Base-by-base conservation (phyloP, 2,329 filamentous ascomycete genomes). In the Cercospora berteroae region DNA sequence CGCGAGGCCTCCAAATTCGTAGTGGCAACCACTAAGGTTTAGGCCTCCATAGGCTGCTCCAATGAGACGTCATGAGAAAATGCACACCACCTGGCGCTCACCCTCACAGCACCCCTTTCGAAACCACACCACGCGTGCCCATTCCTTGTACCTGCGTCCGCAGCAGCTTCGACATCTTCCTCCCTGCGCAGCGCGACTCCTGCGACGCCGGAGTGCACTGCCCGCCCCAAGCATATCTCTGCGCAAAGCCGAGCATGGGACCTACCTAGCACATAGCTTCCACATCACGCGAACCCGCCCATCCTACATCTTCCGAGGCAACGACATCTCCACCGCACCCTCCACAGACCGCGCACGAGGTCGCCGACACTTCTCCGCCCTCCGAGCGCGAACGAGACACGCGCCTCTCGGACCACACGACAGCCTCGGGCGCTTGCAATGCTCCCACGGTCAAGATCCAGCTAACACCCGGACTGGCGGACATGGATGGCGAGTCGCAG, bases 401-500 rank as follows among this genome's bases (percentile, higher is more conserved):
- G 57, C 33, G 29, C 57, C 20, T 29, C 31, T 33, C 57, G 29
- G 57, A 23, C 25, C 29, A 36, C 27, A 42, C 31, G 13, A 60
- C 31, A 33, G 27, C 57, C 12, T 29, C 16, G 13, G 29, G 31
- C 33, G 33, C 33, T 25, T 56, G 63, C 63, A 59, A 68, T 68
- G 66, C 62, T 58, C 18, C 50, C 68, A 48, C 20, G 52, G 25
- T 57, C 52, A 57, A 31, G 52, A 29, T 57, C 27, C 20, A 70
- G 68, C 66, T 74, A 73, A 62, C 65, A 67, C 60, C 36, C 59
- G 63, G 66, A 68, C 64, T 62, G 66, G 67, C 70, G 68, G 72
- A 70, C 81, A 91, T 92, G 85, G 85, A 92, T 83, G 85, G 83
- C 79, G 92, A 95, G 82, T 89, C 89, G 75, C 87, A 90, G 79